A percentile compares a stretch with the other conserved stretches of the same genome.
These are phyloP conservation scores for Coelastrella sp. DNA, from an alignment of 139 green algal genomes.

Conservation along the genomic window DNA sequence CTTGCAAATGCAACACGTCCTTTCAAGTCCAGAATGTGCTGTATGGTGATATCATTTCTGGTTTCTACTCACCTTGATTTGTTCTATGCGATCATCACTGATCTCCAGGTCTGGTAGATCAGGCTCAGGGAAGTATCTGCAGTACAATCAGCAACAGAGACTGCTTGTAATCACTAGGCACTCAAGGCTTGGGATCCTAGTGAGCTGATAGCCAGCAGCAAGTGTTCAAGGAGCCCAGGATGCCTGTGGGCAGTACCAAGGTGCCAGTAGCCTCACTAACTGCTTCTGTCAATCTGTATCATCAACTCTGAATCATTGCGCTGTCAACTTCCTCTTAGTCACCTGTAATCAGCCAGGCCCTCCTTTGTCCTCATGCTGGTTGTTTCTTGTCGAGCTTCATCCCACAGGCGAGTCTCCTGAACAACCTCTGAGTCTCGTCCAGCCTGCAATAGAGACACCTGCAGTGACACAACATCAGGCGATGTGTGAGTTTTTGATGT, in stretches of 20 bases:
- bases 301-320: too few species aligned
- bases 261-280: background rate
- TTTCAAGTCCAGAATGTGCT: background rate
- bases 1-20: background rate
- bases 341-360: conserved; percentile 95
- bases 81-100: conserved; percentile 60
- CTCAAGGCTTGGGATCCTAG: too few species aligned
- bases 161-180: too few species aligned
- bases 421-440: conserved; percentile 84
- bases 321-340: too few species aligned
- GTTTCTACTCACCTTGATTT: conserved; percentile 53
- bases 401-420: conserved; percentile 96
- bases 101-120: conserved; percentile 88
- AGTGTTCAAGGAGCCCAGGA: too few species aligned
- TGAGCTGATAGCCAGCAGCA: background rate
- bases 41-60: too few species aligned
- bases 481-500: too few species aligned
- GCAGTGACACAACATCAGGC: conserved; percentile 20
- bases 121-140: conserved; percentile 97
- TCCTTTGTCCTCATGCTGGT: conserved; percentile 94
- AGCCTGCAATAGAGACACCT: conserved; percentile 73
- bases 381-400: conserved; percentile 86
- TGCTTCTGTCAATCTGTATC: too few species aligned
- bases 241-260: too few species aligned
- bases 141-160: too few species aligned